Base-by-base conservation (phyloP, 2,329 filamentous ascomycete species). In the Pochonia chlamydosporia region DNA sequence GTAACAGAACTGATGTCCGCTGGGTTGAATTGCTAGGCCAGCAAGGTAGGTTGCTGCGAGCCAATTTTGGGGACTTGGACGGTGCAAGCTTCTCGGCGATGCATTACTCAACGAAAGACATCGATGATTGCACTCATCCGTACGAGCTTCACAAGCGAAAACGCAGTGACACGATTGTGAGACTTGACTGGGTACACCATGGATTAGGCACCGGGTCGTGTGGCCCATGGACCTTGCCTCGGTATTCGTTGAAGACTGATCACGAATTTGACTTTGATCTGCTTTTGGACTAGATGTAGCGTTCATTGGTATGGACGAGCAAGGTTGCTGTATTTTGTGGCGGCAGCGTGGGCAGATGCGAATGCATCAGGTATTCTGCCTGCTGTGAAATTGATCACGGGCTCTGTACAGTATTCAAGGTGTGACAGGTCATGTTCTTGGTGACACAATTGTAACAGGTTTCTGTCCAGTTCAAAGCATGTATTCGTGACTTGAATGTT, bases 201-300 rank as follows among this genome's bases (percentile, higher is more conserved):
- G 82, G 81, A 0, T 54, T 85, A 26, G 81, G 81, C 0, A 82
- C 77, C 9, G 81, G 74, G 6, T 80, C 75, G 43, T 85, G 81
- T 61, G 81, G 81, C 21, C 79, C 79, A 0, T 73, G 72, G 47
- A 78, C 75, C 18, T 49, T 77, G 61, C 67, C 68, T 4, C 46
- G 71, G 59, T 76, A 79, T 56, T 65, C 69, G 52, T 62, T 78
- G 14, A 59, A 59, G 54, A 66, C 65, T 23, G 61, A 65, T 48
- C 58, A 57, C 40, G 66, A 69, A 50, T 75, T 72, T 54, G 64
- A 71, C 44, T 63, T 70, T 26, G 70, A 73, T 59, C 43, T 76
- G 20, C 39, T 74, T 13, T 48, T 76, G 41, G 72, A 75, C 48
- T 75, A 50, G 55, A 14, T 39, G 16, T 21, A 18, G 33, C 6